A percentile compares a stretch with the other conserved stretches of the same genome.
Conservation (phyloP, 768 basidiomycete genomes). For the Kwoniella heveanensis region DNA sequence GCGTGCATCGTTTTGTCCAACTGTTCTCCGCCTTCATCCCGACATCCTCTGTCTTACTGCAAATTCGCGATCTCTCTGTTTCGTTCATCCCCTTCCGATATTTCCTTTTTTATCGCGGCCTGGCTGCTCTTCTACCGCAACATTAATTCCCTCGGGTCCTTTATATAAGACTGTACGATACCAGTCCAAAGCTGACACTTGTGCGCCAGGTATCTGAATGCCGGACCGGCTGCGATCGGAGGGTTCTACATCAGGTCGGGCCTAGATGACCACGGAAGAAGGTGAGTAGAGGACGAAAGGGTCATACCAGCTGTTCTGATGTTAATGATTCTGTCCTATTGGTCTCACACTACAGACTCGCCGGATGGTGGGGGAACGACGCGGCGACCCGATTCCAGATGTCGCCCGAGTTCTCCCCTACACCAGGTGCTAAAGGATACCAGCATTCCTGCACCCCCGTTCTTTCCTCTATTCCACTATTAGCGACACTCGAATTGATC, state of each 20-base stretch:
- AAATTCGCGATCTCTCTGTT: no score
- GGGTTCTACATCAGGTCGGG: constrained; percentile 64
- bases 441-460: constrained; percentile 94
- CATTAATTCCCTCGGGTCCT: no score
- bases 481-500: constrained; percentile 81
- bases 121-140: no score
- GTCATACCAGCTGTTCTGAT: background rate
- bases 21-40: no score
- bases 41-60: no score
- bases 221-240: constrained; percentile 95
- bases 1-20: no score
- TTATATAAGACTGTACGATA: no score
- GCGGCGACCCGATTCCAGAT: constrained; percentile 83
- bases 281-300: no score
- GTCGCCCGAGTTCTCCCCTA: constrained; percentile 79
- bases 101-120: no score
- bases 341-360: constrained; percentile 62
- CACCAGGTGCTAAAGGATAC: constrained; percentile 88
- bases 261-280: constrained; percentile 46
- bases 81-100: no score
- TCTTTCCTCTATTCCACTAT: constrained; percentile 73
- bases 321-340: background rate
- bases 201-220: constrained; percentile 72
- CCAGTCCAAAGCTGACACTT: no score
- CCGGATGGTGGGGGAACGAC: constrained; percentile 99